Percentiles rank a stretch among this genome's conserved stretches.
Evolutionary conservation across 2,329 filamentous ascomycete species (phyloP).

Genomic region (Hypoxylon rubiginosum): DNA sequence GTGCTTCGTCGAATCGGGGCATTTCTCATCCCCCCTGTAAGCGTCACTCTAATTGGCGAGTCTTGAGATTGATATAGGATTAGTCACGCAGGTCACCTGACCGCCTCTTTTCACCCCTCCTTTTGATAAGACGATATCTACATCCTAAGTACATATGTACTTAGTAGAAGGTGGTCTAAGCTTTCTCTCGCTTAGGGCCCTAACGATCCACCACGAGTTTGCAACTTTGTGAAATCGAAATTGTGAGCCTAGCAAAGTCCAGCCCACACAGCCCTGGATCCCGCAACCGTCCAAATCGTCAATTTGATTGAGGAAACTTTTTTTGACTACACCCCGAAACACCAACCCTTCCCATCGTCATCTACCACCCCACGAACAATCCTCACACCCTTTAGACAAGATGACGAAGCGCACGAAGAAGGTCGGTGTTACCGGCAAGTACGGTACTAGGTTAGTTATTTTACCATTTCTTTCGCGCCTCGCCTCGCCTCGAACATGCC

Average conservation of each 20-base stretch:
- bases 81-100: conserved; percentile 38
- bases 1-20: conserved; percentile 33
- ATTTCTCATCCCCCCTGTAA: conserved; percentile 25
- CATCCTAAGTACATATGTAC: too few species aligned
- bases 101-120: neutral
- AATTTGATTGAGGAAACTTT: conserved; percentile 38
- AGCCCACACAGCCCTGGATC: conserved; percentile 26
- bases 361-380: conserved; percentile 33
- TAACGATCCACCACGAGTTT: conserved; percentile 29
- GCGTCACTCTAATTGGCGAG: conserved; percentile 7
- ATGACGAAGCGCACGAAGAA: conserved; percentile 86
- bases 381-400: conserved; percentile 42
- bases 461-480: conserved; percentile 41
- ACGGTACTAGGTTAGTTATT: conserved; percentile 87
- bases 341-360: conserved; percentile 34
- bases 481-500: conserved; percentile 2
- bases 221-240: conserved; percentile 37
- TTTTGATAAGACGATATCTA: too few species aligned
- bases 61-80: conserved; percentile 10
- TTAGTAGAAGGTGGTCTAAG: conserved; percentile 27
- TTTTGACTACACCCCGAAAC: conserved; percentile 35
- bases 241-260: conserved; percentile 24
- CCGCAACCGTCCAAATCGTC: conserved; percentile 14
- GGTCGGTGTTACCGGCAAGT: conserved; percentile 99
- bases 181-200: conserved; percentile 42